A percentile compares a stretch with the other conserved stretches of the same genome.
These are phyloP conservation scores for Aegilops bicornis DNA, from an alignment of 176 grass and related monocot species.

Conservation along the genomic window DNA sequence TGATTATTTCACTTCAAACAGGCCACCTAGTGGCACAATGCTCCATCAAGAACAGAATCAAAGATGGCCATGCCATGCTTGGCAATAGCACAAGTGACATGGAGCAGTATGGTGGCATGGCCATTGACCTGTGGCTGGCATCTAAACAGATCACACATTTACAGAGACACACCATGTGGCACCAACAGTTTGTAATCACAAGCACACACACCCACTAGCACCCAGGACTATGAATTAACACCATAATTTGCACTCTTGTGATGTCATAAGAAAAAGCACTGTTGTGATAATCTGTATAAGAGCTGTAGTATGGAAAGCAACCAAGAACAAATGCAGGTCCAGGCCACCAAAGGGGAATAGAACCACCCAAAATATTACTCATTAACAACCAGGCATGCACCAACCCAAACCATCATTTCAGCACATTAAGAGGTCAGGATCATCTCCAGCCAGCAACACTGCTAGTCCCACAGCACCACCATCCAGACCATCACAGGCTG, in stretches of 20 bases:
- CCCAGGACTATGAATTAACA: conserved; percentile 27
- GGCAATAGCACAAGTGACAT: conserved; percentile 19
- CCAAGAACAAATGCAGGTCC: no score
- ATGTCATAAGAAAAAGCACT: no score
- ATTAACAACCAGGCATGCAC: conserved; percentile 34
- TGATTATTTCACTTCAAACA: conserved; percentile 24
- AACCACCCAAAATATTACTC: not conserved
- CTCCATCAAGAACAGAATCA: conserved; percentile 1
- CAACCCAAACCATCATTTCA: conserved; percentile 45
- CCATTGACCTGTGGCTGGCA: conserved; percentile 30
- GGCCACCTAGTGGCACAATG: not conserved
- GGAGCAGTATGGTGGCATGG: conserved; percentile 28
- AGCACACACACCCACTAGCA: conserved; percentile 2
- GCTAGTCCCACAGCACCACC: conserved; percentile 24
- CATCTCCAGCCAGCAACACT: conserved; percentile 6
- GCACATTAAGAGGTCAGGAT: conserved; percentile 26
- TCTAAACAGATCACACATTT: not conserved
- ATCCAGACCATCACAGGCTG: conserved; percentile 40
- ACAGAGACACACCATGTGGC: conserved; percentile 21
- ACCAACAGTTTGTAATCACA: conserved; percentile 33
- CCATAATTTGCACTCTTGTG: conserved; percentile 30
- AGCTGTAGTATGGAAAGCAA: no score
- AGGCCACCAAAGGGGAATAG: no score
- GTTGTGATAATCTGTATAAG: no score
- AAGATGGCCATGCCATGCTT: not conserved